Percentiles rank a stretch among this genome's conserved stretches.
Evolutionary conservation across 2,329 filamentous ascomycete species (phyloP).

Genomic region (Leptographium galeiforme): DNA sequence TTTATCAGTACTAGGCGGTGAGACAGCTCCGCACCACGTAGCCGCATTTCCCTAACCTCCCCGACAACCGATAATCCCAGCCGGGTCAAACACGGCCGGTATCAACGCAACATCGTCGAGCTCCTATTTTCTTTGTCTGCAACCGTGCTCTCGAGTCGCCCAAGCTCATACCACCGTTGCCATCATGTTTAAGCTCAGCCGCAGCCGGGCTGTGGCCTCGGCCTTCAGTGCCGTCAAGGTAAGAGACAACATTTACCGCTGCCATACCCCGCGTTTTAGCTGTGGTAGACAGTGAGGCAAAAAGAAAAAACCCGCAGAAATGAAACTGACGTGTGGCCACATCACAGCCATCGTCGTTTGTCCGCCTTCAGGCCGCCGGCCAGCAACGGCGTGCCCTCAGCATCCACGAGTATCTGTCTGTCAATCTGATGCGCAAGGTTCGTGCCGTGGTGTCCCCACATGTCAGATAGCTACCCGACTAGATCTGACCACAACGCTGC

Average conservation of each 20-base stretch:
- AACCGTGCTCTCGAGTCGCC: neutral
- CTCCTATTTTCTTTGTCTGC: neutral
- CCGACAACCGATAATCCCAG: constrained; percentile 5
- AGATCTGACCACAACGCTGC: constrained; percentile 7
- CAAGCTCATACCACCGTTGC: neutral
- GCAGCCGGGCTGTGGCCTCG: constrained; percentile 67
- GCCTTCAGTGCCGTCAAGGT: constrained; percentile 69
- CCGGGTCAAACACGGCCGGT: neutral
- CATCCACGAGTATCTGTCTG: constrained; percentile 97
- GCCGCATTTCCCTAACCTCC: constrained; percentile 9
- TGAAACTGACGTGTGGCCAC: neutral
- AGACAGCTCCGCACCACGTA: neutral
- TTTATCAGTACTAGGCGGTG: neutral
- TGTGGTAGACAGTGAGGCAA: neutral
- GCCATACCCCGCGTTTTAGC: constrained; percentile 4
- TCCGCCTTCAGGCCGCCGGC: constrained; percentile 49
- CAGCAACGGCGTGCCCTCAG: constrained; percentile 82
- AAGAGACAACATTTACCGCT: neutral
- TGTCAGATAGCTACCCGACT: neutral
- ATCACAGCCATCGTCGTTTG: constrained; percentile 12
- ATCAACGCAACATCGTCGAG: neutral
- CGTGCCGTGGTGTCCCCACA: constrained; percentile 10
- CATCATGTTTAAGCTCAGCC: constrained; percentile 79
- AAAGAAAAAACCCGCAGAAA: neutral
- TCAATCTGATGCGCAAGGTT: constrained; percentile 71